Evolutionary conservation across 2,329 filamentous ascomycete genomes (phyloP), one percentile per base, ranked within the genome.

Genomic region (Beauveria sp.): DNA sequence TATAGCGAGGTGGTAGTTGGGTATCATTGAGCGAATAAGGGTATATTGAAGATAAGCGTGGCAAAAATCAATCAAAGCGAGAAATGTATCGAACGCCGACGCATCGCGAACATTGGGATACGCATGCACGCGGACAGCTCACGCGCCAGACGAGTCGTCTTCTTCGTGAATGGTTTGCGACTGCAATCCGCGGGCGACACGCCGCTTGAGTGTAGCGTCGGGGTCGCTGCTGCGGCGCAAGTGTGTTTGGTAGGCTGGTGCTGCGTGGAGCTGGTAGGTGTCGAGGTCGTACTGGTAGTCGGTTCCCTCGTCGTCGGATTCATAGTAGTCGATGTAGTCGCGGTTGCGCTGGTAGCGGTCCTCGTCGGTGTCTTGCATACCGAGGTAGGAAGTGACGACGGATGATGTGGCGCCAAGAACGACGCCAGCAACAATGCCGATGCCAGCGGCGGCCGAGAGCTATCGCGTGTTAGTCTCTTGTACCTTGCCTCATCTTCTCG

Each of bases 101-200:
- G 3, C 14, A 22, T 18, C 10, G 20, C 18, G 30, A 49, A 16
- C n/a, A 20, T 49, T 28, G 8, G 9, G 1, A 9, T 20, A 10
- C 26, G 28, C n/a, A n/a, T 38, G 26, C 34, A 38, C 3, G 14
- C 34, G 34, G 22, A 34, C 34, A 12, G 20, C 5, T 49, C 38
- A 60, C 3, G 9, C 58, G 46, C 80, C 81, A 24, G 80, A 84
- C 66, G 79, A 79, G 70, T 89, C 87, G 57, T 88, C 86, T 70
- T 91, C 88, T 71, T 90, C 88, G 62, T 88, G 80, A 64, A 91
- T 91, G 0, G 85, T 88, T 69, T 88, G 85, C 30, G 81, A 79
- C 49, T 88, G 73, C 20, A 90, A 70, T 1, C 81, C 81, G 56
- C 77, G 74, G 5, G 74, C 74, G 53, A 76, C 73, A 57, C 75